A percentile compares a stretch with the other conserved stretches of the same genome.
Evolutionary conservation across 1,284 basidiomycete genomes (phyloP).

Genomic region (Hypsizygus ulmarius): DNA sequence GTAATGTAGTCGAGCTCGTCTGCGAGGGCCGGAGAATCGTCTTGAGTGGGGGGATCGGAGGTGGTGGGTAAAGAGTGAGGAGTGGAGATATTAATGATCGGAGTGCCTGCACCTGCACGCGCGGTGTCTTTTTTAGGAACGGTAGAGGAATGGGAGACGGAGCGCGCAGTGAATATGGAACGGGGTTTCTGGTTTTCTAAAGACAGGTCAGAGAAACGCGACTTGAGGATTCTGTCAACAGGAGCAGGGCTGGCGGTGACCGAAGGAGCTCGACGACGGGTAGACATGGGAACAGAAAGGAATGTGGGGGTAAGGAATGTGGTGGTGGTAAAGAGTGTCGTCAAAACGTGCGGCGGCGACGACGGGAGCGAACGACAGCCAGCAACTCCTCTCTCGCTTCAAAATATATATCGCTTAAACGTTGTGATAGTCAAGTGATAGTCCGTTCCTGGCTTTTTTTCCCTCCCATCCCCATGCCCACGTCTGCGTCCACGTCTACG

Average conservation of each 20-base stretch:
- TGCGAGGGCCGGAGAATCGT: constrained; percentile 36
- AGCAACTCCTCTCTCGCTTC: no score
- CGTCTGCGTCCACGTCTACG: no score
- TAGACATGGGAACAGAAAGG: constrained; percentile 20
- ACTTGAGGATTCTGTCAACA: constrained; percentile 32
- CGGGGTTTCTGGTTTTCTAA: constrained; percentile 28
- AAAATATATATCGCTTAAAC: no score
- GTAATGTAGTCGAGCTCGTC: constrained; percentile 75
- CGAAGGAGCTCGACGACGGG: constrained; percentile 19
- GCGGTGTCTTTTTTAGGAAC: constrained; percentile 27
- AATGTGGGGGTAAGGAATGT: background rate
- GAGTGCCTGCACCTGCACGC: constrained; percentile 26
- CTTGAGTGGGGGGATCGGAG: constrained; percentile 16
- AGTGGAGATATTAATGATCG: constrained; percentile 42
- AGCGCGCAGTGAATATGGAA: constrained; percentile 14
- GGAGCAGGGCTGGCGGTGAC: constrained; percentile 31
- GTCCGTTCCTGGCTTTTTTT: no score
- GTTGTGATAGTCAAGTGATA: no score
- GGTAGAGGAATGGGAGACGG: constrained; percentile 16
- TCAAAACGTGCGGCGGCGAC: constrained; percentile 7
- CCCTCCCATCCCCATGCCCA: no score
- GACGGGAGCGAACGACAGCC: background rate
- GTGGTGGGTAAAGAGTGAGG: constrained; percentile 23
- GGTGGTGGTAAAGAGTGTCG: no score
- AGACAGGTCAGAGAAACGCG: constrained; percentile 39